Base-by-base conservation (phyloP, 2,329 filamentous ascomycete species). In the Colletotrichum liaoningense region DNA sequence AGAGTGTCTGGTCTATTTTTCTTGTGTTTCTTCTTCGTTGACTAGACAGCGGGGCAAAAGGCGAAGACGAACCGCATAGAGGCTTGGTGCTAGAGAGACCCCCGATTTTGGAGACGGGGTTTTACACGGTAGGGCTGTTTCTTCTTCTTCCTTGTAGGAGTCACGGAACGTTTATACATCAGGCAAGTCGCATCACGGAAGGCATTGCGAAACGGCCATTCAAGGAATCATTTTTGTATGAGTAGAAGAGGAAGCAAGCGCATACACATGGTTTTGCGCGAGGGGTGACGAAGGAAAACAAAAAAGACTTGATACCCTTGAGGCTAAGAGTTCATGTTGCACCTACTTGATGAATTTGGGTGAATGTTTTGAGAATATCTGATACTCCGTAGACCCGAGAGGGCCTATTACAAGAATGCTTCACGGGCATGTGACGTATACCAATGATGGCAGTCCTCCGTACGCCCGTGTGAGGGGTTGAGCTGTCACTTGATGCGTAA, bases 301-400 rank as follows among this genome's bases (percentile, higher is more conserved):
- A 12, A 12, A 33, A 71, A 71, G 35, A 57, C 30, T 59, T 72
- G 63, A 74, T 74, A 74, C 72, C 72, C 72, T 59, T 59, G 33
- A 46, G 24, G 49, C 33, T 33, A 22, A 54, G 24, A 42, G 5
- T 46, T 24, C 16, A 46, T n/a, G 33, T 46, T 42, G 58, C 26
- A 26, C 26, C 26, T 26, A 26, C 33, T 12, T 35, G 33, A 35
- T 35, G 33, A 35, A 35, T 5, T 12, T 30, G 5, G 28, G 8
- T 30, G 59, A 52, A 19, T 14, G 11, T n/a, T 22, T 22, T 49
- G 35, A 24, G 35, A 24, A 14, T 35, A 6, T 5, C n/a, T 22
- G 6, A 26, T 4, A 26, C 26, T 56, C 33, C 49, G 62, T 28
- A 30, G 16, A 56, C 30, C 49, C 62, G 49, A 56, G 16, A 22